phyloP scores from a whole-genome alignment of 2,329 filamentous ascomycete species.

The Stemphylium vesicarium region DNA sequence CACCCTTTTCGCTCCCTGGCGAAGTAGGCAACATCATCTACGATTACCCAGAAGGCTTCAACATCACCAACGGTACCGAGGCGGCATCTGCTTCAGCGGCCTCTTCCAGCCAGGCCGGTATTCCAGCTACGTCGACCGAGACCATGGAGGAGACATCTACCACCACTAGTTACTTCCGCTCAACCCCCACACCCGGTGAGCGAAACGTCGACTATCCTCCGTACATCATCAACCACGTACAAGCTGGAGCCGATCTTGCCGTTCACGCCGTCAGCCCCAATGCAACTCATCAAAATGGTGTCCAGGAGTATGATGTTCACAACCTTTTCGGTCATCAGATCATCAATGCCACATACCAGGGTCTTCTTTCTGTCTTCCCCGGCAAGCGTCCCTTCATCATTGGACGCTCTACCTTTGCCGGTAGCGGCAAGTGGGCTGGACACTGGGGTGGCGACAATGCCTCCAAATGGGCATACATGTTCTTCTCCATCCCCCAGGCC shows the following conservation, averaged over 20 bases:
- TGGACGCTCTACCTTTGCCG: constrained; percentile 79
- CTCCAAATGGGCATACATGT: constrained; percentile 75
- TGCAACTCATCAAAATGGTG: constrained; percentile 75
- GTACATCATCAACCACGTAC: constrained; percentile 76
- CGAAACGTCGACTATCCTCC: constrained; percentile 76
- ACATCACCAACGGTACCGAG: constrained; percentile 71
- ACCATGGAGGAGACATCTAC: constrained; percentile 26
- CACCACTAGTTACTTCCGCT: constrained; percentile 59
- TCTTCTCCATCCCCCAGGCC: constrained; percentile 77
- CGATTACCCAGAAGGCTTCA: constrained; percentile 72
- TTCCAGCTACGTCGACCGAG: constrained; percentile 36
- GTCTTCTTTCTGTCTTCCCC: constrained; percentile 68
- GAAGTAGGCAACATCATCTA: constrained; percentile 66
- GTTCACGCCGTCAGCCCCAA: constrained; percentile 78
- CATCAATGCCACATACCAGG: constrained; percentile 76
- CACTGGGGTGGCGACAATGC: constrained; percentile 81
- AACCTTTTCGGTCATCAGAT: constrained; percentile 74
- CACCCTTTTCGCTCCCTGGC: constrained; percentile 69
- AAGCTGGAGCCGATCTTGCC: constrained; percentile 67
- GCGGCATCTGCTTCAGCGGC: constrained; percentile 65
- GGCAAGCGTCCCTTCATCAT: constrained; percentile 82
- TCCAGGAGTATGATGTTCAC: constrained; percentile 81
- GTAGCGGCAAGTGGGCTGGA: constrained; percentile 75
- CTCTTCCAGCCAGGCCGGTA: constrained; percentile 58
- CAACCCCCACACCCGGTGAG: constrained; percentile 66